phyloP scores from a whole-genome alignment of 1,284 basidiomycete species.

The Limonomyces culmigenus region DNA sequence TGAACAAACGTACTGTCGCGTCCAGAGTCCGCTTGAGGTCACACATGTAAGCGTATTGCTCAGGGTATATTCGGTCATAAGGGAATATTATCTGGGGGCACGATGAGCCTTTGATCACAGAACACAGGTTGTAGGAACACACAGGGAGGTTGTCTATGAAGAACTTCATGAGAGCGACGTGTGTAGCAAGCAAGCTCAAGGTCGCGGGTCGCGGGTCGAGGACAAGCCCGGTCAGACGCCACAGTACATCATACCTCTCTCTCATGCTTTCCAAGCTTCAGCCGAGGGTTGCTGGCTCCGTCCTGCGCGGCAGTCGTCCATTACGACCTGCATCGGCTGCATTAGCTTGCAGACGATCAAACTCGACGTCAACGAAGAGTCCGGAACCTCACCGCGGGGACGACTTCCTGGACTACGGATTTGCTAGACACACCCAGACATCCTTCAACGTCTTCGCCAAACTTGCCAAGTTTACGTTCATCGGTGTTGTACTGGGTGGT shows the following conservation, averaged over 20 bases:
- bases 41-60: conserved; percentile 99
- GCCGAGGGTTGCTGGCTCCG: background rate
- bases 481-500: conserved; percentile 21
- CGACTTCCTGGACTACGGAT: conserved; percentile 16
- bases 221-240: background rate
- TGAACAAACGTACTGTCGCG: conserved; percentile 40
- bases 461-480: conserved; percentile 20
- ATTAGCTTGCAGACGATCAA: too few relatives aligned
- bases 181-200: too few relatives aligned
- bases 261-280: background rate
- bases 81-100: conserved; percentile 66
- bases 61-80: conserved; percentile 84
- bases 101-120: conserved; percentile 2
- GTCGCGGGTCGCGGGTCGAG: background rate
- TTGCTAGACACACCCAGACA: conserved; percentile 16
- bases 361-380: too few relatives aligned
- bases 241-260: too few relatives aligned
- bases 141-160: conserved; percentile 90
- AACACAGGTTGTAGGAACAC: conserved; percentile 12
- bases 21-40: conserved; percentile 95
- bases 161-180: conserved; percentile 70
- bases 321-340: too few relatives aligned
- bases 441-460: conserved; percentile 21
- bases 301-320: too few relatives aligned
- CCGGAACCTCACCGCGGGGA: background rate